Conservation (phyloP, 2,329 filamentous ascomycete species). For the Botrytis deweyae region DNA sequence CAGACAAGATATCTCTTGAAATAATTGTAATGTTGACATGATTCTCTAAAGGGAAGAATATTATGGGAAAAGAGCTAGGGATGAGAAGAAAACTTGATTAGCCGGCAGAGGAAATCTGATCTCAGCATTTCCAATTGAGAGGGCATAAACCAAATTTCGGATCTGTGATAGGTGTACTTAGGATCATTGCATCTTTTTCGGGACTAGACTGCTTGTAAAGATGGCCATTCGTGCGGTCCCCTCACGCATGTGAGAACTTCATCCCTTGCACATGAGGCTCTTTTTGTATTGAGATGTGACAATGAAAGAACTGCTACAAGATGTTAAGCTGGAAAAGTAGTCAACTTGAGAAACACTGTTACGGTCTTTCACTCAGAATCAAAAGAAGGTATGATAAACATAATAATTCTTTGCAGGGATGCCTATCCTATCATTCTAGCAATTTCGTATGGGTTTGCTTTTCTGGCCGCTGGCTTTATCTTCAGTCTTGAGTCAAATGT, state of each 20-base stretch:
- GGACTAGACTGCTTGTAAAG: not conserved
- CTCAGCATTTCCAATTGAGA: not conserved
- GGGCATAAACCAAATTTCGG: not conserved
- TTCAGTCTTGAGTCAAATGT: not conserved
- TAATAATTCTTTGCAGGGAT: not conserved
- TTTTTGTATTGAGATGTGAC: not conserved
- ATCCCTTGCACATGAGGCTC: conserved; percentile 2
- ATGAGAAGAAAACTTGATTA: conserved; percentile 25
- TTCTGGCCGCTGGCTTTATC: not conserved
- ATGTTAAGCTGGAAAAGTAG: not conserved
- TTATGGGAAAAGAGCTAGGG: conserved; percentile 26
- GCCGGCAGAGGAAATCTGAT: conserved; percentile 17
- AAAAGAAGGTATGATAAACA: not conserved
- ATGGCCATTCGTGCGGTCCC: not conserved
- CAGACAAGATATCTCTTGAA: not conserved
- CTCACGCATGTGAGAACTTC: not conserved
- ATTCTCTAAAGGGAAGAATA: conserved; percentile 26
- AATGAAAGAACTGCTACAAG: not conserved
- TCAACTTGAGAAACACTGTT: not conserved
- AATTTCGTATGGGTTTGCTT: not conserved
- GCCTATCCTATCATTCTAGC: not conserved
- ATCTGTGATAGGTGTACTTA: not conserved
- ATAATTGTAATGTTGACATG: not conserved
- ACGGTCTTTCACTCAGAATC: not conserved
- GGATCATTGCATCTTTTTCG: not conserved